Evolutionary conservation across 768 basidiomycete species (phyloP), one percentile per base, ranked within the genome.

Genomic region (Auricularia heimuer): DNA sequence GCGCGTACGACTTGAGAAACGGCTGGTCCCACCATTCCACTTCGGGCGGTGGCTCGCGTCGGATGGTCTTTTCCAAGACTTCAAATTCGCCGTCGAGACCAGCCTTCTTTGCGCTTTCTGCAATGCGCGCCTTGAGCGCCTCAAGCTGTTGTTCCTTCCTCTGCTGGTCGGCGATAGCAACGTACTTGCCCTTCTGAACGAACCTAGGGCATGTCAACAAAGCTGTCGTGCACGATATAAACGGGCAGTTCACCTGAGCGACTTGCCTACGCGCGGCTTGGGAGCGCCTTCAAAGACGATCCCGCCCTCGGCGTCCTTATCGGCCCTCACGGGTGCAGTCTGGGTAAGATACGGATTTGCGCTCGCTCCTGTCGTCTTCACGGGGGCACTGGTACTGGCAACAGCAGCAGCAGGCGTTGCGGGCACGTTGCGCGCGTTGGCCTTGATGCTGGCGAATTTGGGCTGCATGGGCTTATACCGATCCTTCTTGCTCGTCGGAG

Each of bases 381-480:
- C 75, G 1, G 75, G 70, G 1, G 71, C 66, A 2, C 70, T 71
- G 56, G 83, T 73, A 11, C 73, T 70, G 11, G 74, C 71, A 0
- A 74, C 69, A n/a, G 75, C 73, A 6, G 73, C 79, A 11, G 75
- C 79, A 3, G 75, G 85, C 3, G 89, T 85, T 0, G 87, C 85
- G 3, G 89, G 85, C 2, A 80, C 80, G 65, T 85, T 89, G n/a
- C 92, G 85, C 8, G 83, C 82, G 69, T 96, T 95, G 4, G 90
- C 90, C 79, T 89, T 94, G 75, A 96, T 94, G 3, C 93, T 92
- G 0, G 95, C 92, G 74, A 98, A 99, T 75, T 99, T 99, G 62
- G 97, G 97, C 68, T 95, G 94, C 95, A 99, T 98, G 18, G 96
- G 94, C 73, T 95, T 96, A 76, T 97, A 97, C 67, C 90, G 79